Evolutionary conservation across 805 yeast genomes (phyloP).

Genomic region (Wickerhamomyces mucosus): DNA sequence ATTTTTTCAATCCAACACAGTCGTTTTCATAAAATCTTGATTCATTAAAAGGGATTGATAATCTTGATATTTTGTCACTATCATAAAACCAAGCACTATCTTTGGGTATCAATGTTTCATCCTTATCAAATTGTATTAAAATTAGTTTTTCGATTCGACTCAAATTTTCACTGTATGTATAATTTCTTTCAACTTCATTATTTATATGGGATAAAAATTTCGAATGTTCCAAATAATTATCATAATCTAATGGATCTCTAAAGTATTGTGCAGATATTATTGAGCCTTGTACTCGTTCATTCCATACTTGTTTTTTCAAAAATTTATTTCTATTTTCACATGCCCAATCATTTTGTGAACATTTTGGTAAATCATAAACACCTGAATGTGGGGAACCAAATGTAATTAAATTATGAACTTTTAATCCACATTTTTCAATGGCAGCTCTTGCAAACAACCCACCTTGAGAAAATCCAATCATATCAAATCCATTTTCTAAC

Average conservation of each 20-base stretch:
- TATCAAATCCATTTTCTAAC: slow-evolving; percentile 51
- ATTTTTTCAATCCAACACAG: slow-evolving; percentile 45
- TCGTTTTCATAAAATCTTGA: slow-evolving; percentile 45
- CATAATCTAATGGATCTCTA: slow-evolving; percentile 48
- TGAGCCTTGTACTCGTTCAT: slow-evolving; percentile 40
- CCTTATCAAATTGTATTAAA: slow-evolving; percentile 48
- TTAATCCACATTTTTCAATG: slow-evolving; percentile 43
- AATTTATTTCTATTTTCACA: slow-evolving; percentile 46
- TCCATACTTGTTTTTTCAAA: slow-evolving; percentile 54
- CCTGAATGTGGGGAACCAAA: slow-evolving; percentile 83
- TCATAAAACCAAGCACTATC: slow-evolving; percentile 65
- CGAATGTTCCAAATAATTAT: slow-evolving; percentile 45
- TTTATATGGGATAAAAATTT: slow-evolving; percentile 55
- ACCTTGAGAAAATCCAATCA: slow-evolving; percentile 77
- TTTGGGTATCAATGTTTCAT: slow-evolving; percentile 63
- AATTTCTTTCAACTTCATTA: slow-evolving; percentile 41
- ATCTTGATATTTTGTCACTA: slow-evolving; percentile 32
- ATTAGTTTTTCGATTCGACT: slow-evolving; percentile 41
- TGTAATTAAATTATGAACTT: slow-evolving; percentile 47
- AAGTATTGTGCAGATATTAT: slow-evolving; percentile 71
- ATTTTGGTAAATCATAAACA: slow-evolving; percentile 55
- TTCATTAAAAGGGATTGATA: slow-evolving; percentile 33
- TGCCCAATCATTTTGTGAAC: slow-evolving; percentile 45
- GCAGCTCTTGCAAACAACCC: slow-evolving; percentile 70
- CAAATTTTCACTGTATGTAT: slow-evolving; percentile 35